Conservation (phyloP, 805 yeast species). For the Yarrowia alimentaria region DNA sequence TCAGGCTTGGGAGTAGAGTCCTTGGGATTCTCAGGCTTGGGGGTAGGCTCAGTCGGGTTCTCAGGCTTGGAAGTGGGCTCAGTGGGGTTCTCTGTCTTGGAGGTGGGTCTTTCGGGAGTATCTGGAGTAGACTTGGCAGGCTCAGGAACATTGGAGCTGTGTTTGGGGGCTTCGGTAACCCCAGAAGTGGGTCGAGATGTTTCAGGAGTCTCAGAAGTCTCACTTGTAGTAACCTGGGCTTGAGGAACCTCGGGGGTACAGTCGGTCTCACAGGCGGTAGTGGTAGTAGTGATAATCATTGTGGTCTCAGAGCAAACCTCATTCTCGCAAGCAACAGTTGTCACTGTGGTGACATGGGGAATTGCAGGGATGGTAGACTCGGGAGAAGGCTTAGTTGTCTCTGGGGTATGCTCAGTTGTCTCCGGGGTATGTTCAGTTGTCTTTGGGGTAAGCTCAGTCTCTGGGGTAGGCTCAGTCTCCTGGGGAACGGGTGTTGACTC, state of each 20-base stretch:
- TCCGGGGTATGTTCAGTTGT: not conserved
- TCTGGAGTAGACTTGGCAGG: not conserved
- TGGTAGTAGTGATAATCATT: not conserved
- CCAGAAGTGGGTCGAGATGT: not conserved
- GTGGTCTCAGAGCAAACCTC: not conserved
- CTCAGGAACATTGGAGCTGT: not conserved
- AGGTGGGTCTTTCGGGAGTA: too few species aligned
- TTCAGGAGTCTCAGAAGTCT: not conserved
- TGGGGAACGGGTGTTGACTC: too few species aligned
- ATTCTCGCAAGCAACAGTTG: not conserved
- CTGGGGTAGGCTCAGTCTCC: too few species aligned
- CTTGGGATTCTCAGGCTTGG: too few species aligned
- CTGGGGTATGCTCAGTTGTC: not conserved
- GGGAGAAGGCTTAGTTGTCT: not conserved
- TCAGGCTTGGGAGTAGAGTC: too few species aligned
- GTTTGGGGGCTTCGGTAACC: not conserved
- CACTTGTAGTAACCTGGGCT: constrained; percentile 1
- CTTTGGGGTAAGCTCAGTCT: not conserved
- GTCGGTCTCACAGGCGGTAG: not conserved
- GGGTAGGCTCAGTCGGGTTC: too few species aligned
- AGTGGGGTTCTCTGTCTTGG: too few species aligned
- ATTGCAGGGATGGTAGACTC: not conserved
- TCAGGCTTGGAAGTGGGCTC: too few species aligned
- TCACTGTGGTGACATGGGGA: not conserved
- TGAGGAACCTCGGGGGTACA: not conserved